Percentiles rank a stretch among this genome's conserved stretches.
phyloP scores from a whole-genome alignment of 306 rosid genomes.

The Hippophae rhamnoides region DNA sequence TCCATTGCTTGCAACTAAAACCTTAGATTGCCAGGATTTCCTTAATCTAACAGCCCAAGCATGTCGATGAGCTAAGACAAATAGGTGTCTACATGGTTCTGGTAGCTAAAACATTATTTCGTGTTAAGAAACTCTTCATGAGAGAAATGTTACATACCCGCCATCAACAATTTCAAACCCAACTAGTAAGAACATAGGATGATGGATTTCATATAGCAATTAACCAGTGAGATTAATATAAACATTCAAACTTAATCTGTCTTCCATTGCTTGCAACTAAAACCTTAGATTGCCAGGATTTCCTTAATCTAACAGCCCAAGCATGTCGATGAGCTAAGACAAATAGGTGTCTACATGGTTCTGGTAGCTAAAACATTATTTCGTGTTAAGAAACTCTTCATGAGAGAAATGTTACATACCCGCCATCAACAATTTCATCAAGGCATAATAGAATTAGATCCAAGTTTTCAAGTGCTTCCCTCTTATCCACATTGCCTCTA shows the following conservation, averaged over 20 bases:
- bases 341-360: background rate
- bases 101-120: background rate
- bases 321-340: background rate
- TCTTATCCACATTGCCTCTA: constrained; percentile 59
- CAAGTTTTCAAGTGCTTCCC: constrained; percentile 74
- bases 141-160: constrained; percentile 32
- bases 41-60: background rate
- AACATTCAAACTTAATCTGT: background rate
- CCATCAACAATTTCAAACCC: constrained; percentile 57
- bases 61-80: background rate
- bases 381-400: background rate
- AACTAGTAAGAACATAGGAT: background rate
- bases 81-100: background rate
- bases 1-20: background rate
- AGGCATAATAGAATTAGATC: constrained; percentile 73
- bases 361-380: background rate
- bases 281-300: background rate
- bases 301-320: background rate
- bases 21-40: no score
- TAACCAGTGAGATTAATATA: background rate
- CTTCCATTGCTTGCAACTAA: background rate
- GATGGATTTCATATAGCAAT: background rate
- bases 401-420: constrained; percentile 23
- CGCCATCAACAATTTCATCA: constrained; percentile 78
- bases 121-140: background rate